Evolutionary conservation across 1,284 basidiomycete genomes (phyloP), one percentile per base, ranked within the genome.

Genomic region (Fomitopsis palustris): DNA sequence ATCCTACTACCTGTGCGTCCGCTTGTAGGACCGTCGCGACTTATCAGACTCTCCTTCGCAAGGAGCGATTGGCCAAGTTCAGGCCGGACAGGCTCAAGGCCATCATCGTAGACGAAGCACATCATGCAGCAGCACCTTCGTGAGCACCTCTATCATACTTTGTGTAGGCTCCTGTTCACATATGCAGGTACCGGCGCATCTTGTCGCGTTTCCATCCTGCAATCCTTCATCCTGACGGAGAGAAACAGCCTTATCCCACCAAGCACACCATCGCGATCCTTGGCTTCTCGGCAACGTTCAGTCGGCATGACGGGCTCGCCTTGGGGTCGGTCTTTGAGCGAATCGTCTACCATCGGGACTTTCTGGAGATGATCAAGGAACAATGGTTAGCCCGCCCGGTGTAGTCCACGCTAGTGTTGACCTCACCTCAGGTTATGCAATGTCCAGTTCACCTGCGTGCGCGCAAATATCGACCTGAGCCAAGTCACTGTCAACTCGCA

Each of bases 251-350:
- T 52, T 74, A 78, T 17, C 57, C 61, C 9, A 62, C 77, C 27
- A 64, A 72, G n/a, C 78, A 83, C 61, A 73, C 76, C 23, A 84
- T 96, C 19, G 95, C 96, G 3, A 87, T 98, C 61, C 82, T 99
- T 56, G 96, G 96, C 0, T 98, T 99, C 73, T 95, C 93, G 39
- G 96, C 96, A 0, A 99, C 96, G 0, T 97, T 98, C 75, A 89
- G 87, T 64, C 82, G 96, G 23, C 93, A 96, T 68, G 96, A 99
- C 69, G 92, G 95, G 9, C 78, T 96, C 2, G 92, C 95, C 0
- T 81, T 99, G 7, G 88, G 93, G 2, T 89, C 89, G 1, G 90
- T 96, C 0, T 98, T 96, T 66, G 86, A 98, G 69, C 80, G 83
- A 55, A 96, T 98, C 60, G 96, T 98, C 0, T 99, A 94, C 69